These are phyloP conservation scores for Syzygium grande DNA, from an alignment of 345 rosid genomes.

Conservation along the genomic window DNA sequence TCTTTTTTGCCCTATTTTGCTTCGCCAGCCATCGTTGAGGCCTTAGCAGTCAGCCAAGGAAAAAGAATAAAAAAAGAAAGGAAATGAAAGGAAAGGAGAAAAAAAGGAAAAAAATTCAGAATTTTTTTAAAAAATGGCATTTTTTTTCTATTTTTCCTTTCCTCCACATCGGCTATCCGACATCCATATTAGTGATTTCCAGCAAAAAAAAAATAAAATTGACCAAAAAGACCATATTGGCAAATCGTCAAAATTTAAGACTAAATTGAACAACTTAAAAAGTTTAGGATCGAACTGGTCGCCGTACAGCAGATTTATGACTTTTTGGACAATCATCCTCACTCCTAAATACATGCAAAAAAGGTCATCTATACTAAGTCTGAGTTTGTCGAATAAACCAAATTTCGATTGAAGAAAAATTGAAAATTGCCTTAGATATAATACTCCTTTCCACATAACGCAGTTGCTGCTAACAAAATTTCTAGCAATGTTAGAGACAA, in stretches of 20 bases:
- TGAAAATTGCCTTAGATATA: neutral
- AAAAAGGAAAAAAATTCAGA: neutral
- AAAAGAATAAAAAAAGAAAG: neutral
- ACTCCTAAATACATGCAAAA: neutral
- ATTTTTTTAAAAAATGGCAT: neutral
- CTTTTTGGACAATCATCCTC: neutral
- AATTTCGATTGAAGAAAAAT: neutral
- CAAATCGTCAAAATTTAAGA: neutral
- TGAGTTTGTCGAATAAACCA: neutral
- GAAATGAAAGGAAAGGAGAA: neutral
- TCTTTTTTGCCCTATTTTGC: accelerated
- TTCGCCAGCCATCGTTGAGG: accelerated
- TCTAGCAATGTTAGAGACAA: neutral
- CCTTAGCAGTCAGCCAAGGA: neutral
- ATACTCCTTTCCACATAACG: neutral
- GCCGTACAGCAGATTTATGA: neutral
- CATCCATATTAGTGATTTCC: neutral
- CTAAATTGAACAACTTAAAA: neutral
- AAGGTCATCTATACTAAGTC: neutral
- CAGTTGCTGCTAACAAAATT: neutral
- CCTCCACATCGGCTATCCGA: accelerated
- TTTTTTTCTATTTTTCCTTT: neutral
- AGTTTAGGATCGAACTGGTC: neutral
- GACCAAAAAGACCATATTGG: accelerated
- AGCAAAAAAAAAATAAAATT: neutral